Conservation (phyloP, 352 stramenopile genomes). For the Globisporangium barbulae region DNA sequence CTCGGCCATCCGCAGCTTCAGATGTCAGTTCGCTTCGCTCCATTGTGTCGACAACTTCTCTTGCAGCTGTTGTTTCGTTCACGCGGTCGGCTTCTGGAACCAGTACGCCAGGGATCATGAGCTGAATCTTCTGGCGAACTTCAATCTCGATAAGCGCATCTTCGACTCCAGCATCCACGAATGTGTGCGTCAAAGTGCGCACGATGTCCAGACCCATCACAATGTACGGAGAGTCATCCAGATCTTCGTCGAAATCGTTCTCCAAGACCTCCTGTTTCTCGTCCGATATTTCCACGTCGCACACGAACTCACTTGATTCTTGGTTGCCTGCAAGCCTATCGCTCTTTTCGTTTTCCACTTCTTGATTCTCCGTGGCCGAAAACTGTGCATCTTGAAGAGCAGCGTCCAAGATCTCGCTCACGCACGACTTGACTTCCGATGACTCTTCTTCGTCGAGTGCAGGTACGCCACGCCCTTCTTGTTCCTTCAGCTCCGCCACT, state of each 20-base stretch:
- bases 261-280: neutral
- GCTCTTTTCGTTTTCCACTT: neutral
- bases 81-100: neutral
- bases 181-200: conserved; percentile 4
- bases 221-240: neutral
- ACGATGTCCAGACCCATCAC: conserved; percentile 13
- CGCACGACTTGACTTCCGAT: neutral
- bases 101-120: conserved; percentile 9
- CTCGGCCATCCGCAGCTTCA: neutral
- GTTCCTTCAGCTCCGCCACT: neutral
- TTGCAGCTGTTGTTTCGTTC: neutral
- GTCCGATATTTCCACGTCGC: too few species aligned
- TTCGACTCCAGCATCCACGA: conserved; percentile 1
- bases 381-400: neutral
- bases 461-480: neutral
- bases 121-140: conserved; percentile 13
- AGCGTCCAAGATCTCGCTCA: neutral
- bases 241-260: neutral
- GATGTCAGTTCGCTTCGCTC: neutral
- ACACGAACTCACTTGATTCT: too few species aligned
- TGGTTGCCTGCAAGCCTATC: too few species aligned
- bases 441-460: neutral
- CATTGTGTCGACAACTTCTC: neutral
- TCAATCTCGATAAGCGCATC: conserved; percentile 17
- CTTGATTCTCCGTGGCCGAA: neutral